phyloP scores from a whole-genome alignment of 805 yeast genomes.

The Candida takata region DNA sequence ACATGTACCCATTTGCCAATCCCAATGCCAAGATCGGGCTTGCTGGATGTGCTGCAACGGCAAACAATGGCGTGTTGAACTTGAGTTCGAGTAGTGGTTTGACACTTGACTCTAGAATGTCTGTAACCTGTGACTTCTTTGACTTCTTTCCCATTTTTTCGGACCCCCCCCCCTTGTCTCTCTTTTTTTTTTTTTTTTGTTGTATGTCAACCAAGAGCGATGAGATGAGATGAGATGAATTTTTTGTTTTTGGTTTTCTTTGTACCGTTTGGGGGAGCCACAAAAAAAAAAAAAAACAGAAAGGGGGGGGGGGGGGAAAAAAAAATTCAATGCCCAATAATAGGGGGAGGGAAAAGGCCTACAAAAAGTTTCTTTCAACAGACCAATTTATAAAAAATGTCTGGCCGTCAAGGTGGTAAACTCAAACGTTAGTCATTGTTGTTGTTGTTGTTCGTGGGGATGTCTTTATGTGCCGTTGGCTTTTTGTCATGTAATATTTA shows the following conservation, averaged over 20 bases:
- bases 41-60: constrained; percentile 73
- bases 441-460: no score
- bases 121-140: constrained; percentile 12
- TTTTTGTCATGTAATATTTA: no score
- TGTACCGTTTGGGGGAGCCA: not conserved
- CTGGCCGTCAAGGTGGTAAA: constrained; percentile 97
- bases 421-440: constrained; percentile 61
- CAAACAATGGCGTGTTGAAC: constrained; percentile 60
- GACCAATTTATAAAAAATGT: no score
- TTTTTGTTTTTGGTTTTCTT: not conserved
- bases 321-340: no score
- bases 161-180: no score
- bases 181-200: not conserved
- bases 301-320: no score
- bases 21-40: constrained; percentile 61
- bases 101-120: constrained; percentile 16
- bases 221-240: not conserved
- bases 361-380: no score
- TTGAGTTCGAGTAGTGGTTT: constrained; percentile 30
- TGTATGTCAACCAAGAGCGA: not conserved
- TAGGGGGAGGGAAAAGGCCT: no score
- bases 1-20: constrained; percentile 74
- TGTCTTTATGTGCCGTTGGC: no score
- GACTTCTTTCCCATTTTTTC: constrained; percentile 11
- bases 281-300: not conserved